Evolutionary conservation across 2,329 filamentous ascomycete species (phyloP).

Genomic region (Huntiella bhutanensis): DNA sequence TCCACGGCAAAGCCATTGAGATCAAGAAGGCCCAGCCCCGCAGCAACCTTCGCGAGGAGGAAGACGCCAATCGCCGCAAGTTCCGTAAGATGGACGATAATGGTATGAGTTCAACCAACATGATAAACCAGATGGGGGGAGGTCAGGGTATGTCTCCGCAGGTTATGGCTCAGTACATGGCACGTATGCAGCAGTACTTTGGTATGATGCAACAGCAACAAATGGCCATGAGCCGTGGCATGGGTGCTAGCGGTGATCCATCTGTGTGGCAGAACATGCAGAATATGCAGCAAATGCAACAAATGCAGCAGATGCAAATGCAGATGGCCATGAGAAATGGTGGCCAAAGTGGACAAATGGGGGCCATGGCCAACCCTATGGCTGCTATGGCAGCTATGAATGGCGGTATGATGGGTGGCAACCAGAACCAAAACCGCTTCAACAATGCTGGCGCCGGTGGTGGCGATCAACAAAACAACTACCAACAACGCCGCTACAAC

Average conservation of each 20-base stretch:
- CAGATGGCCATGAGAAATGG: slow-evolving; percentile 14
- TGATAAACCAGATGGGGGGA: slow-evolving; percentile 25
- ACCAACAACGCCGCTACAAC: slow-evolving; percentile 11
- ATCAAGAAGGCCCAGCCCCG: slow-evolving; percentile 95
- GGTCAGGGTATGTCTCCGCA: slow-evolving; percentile 70
- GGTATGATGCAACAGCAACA: slow-evolving; percentile 87
- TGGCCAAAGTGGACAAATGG: slow-evolving; percentile 15
- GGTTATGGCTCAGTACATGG: slow-evolving; percentile 96
- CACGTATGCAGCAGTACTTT: slow-evolving; percentile 96
- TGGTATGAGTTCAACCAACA: slow-evolving; percentile 16
- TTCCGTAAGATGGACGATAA: slow-evolving; percentile 36
- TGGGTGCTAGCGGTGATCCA: slow-evolving; percentile 22
- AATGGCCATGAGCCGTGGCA: slow-evolving; percentile 46
- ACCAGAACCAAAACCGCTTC: slow-evolving; percentile 29
- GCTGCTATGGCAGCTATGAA: slow-evolving; percentile 18
- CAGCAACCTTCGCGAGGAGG: slow-evolving; percentile 83
- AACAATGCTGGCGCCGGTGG: slow-evolving; percentile 18
- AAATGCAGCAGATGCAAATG: slow-evolving; percentile 35
- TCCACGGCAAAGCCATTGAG: slow-evolving; percentile 89
- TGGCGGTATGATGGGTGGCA: slow-evolving; percentile 29
- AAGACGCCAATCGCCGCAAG: slow-evolving; percentile 48
- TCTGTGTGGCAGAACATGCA: slow-evolving; percentile 63
- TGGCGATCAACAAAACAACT: slow-evolving; percentile 8
- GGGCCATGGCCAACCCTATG: neutral
- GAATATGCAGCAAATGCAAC: slow-evolving; percentile 60